phyloP scores from a whole-genome alignment of 345 rosid species.

The Eucalyptus lansdowneana region DNA sequence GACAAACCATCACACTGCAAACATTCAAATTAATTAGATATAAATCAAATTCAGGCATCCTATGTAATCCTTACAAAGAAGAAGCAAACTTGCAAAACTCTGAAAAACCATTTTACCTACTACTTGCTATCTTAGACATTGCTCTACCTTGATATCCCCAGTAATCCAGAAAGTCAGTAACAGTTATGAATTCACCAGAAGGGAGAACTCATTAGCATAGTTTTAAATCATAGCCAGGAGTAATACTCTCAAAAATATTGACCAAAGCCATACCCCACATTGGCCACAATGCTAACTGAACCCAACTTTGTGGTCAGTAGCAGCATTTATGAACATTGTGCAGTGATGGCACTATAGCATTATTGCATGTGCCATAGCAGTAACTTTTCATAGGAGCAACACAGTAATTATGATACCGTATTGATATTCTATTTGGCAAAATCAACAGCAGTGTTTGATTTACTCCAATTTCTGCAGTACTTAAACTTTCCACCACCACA shows the following conservation, averaged over 20 bases:
- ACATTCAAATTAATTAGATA: not conserved
- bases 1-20: constrained; percentile 57
- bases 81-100: not conserved
- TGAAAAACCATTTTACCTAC: not conserved
- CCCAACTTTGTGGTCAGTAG: not conserved
- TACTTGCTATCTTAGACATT: not conserved
- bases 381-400: not conserved
- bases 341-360: not conserved
- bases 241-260: not conserved
- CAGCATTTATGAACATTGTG: not conserved
- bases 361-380: not conserved
- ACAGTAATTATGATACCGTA: not conserved
- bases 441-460: not conserved
- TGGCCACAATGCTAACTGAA: not conserved
- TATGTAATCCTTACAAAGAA: not conserved
- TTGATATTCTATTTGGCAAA: not conserved
- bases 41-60: not conserved
- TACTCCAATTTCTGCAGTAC: not conserved
- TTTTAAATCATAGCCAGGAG: not conserved
- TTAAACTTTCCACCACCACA: not conserved
- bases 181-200: not conserved
- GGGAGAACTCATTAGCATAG: not conserved
- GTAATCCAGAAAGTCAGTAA: not conserved
- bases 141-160: not conserved
- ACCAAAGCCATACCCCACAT: not conserved